phyloP scores from a whole-genome alignment of 768 basidiomycete species.

The Lentinula aciculospora region DNA sequence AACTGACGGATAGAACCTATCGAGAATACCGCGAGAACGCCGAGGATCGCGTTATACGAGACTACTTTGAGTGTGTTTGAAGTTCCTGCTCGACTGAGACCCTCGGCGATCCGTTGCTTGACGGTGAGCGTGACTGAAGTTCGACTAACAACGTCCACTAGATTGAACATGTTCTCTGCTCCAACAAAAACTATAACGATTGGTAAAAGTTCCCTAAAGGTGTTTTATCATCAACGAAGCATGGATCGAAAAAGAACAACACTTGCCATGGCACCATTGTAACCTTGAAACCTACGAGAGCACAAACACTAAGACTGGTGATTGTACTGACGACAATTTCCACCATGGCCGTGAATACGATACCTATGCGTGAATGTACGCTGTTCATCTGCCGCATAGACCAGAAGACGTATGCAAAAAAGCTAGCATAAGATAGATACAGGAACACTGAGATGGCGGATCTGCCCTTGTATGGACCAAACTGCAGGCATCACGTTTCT shows the following conservation, averaged over 20 bases:
- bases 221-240: neutral
- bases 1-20: constrained; percentile 86
- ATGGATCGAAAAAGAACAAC: neutral
- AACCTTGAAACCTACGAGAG: constrained; percentile 81
- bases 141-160: constrained; percentile 81
- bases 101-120: constrained; percentile 87
- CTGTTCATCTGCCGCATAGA: constrained; percentile 73
- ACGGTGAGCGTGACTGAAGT: constrained; percentile 86
- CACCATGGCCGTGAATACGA: constrained; percentile 90
- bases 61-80: constrained; percentile 91
- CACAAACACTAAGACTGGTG: constrained; percentile 89
- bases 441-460: constrained; percentile 66
- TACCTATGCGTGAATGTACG: constrained; percentile 86
- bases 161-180: constrained; percentile 94
- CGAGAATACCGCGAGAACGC: constrained; percentile 67
- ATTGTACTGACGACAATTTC: constrained; percentile 91
- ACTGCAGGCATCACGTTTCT: constrained; percentile 39
- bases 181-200: constrained; percentile 94
- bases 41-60: constrained; percentile 77
- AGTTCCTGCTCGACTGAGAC: constrained; percentile 83
- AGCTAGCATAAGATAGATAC: constrained; percentile 71
- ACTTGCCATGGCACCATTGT: constrained; percentile 86
- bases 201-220: constrained; percentile 74
- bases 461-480: constrained; percentile 38
- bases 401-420: constrained; percentile 70